A percentile compares a stretch with the other conserved stretches of the same genome.
These are phyloP conservation scores for Huntiella bhutanensis DNA, from an alignment of 2,329 filamentous ascomycete genomes.

Conservation along the genomic window DNA sequence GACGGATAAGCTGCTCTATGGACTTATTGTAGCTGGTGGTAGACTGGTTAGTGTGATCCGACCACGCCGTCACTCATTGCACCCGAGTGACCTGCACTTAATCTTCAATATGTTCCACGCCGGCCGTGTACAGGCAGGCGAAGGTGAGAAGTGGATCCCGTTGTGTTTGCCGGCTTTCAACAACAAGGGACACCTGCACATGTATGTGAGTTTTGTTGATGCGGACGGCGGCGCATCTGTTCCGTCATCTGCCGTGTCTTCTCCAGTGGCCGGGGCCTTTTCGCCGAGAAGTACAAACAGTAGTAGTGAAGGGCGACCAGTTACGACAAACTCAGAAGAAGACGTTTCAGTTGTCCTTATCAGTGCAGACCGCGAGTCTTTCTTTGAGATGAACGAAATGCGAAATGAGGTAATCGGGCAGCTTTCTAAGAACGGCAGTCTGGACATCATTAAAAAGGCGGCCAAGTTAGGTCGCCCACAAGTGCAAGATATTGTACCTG, in stretches of 20 bases:
- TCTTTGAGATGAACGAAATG: slow-evolving; percentile 70
- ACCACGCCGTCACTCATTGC: slow-evolving; percentile 84
- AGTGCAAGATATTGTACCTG: slow-evolving; percentile 59
- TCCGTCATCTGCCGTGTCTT: background rate
- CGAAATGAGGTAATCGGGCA: slow-evolving; percentile 44
- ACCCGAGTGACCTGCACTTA: slow-evolving; percentile 84
- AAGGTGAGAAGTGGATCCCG: slow-evolving; percentile 92
- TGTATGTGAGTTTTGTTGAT: slow-evolving; percentile 95
- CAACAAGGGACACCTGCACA: slow-evolving; percentile 88
- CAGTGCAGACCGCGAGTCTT: slow-evolving; percentile 80
- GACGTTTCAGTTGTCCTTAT: slow-evolving; percentile 87
- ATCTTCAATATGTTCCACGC: slow-evolving; percentile 99
- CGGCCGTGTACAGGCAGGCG: slow-evolving; percentile 72
- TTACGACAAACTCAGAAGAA: slow-evolving; percentile 39
- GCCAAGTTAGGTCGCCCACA: slow-evolving; percentile 51
- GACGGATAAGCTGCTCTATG: slow-evolving; percentile 67
- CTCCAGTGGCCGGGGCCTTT: background rate
- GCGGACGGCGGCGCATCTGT: slow-evolving; percentile 22
- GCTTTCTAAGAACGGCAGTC: slow-evolving; percentile 55
- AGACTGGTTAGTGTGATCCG: slow-evolving; percentile 86
- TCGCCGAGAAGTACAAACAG: background rate
- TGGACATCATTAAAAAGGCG: slow-evolving; percentile 55
- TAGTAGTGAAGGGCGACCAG: background rate
- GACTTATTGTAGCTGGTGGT: slow-evolving; percentile 79
- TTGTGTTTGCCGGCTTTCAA: slow-evolving; percentile 94